phyloP scores from a whole-genome alignment of 164 flowering plant species.

The grape (Vitis vinifera) region DNA sequence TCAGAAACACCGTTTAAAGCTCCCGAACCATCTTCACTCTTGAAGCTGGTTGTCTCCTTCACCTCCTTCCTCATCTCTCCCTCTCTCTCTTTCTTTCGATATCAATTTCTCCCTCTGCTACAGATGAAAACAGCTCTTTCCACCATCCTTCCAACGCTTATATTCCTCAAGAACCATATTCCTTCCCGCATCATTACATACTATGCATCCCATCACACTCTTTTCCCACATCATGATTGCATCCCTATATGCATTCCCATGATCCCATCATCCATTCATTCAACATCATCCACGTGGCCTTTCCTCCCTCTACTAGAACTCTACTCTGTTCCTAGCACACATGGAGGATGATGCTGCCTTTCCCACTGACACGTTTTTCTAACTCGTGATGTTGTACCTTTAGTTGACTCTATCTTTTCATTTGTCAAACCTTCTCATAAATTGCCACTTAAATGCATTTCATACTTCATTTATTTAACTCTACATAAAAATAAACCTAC shows the following conservation, averaged over 20 bases:
- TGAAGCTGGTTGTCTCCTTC: slow-evolving; percentile 13
- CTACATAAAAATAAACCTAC: too few relatives aligned
- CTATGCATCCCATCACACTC: neutral
- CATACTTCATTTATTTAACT: too few relatives aligned
- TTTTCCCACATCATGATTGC: too few relatives aligned
- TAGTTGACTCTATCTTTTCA: too few relatives aligned
- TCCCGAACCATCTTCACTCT: neutral
- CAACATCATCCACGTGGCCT: too few relatives aligned
- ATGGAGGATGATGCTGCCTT: neutral
- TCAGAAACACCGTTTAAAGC: slow-evolving; percentile 12
- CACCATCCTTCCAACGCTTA: slow-evolving; percentile 2
- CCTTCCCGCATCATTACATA: slow-evolving; percentile 4
- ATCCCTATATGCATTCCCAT: too few relatives aligned
- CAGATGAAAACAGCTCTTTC: neutral
- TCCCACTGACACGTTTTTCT: neutral
- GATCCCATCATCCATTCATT: too few relatives aligned
- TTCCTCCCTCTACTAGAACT: too few relatives aligned
- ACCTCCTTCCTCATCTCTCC: slow-evolving; percentile 6
- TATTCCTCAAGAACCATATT: slow-evolving; percentile 23
- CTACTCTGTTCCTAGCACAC: too few relatives aligned
- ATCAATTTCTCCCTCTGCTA: slow-evolving; percentile 1
- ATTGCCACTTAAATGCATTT: too few relatives aligned
- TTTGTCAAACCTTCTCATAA: neutral
- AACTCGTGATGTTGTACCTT: too few relatives aligned
- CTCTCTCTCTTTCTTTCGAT: slow-evolving; percentile 14